phyloP scores from a whole-genome alignment of 176 grass and related monocot species.

The Neostapfia colusana region DNA sequence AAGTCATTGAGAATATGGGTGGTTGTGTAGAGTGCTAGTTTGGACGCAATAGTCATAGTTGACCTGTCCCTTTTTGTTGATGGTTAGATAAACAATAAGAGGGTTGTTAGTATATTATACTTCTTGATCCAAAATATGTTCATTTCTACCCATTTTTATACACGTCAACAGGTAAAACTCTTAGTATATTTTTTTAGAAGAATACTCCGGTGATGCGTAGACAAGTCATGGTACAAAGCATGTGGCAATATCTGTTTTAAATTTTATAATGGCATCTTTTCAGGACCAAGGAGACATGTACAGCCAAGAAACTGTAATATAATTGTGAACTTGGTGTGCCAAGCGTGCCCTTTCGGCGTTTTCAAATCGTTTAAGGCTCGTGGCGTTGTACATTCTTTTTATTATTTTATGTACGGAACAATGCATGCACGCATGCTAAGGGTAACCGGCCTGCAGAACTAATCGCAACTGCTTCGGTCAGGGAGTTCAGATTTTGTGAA shows the following conservation, averaged over 20 bases:
- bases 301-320: not conserved
- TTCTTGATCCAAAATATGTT: not conserved
- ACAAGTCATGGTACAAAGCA: not conserved
- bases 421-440: too few species aligned
- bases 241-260: not conserved
- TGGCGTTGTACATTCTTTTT: not conserved
- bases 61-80: too few species aligned
- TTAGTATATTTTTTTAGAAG: not conserved
- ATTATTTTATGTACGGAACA: not conserved
- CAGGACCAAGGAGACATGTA: not conserved
- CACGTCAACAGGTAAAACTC: not conserved
- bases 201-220: not conserved
- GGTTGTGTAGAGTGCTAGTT: too few species aligned
- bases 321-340: not conserved
- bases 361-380: conserved; percentile 16
- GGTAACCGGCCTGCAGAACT: too few species aligned
- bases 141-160: not conserved
- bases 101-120: not conserved
- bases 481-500: not conserved
- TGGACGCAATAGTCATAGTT: too few species aligned
- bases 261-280: not conserved
- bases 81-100: not conserved
- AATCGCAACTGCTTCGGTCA: not conserved
- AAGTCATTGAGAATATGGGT: too few species aligned
- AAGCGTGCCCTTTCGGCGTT: conserved; percentile 17